Evolutionary conservation across 371 early-diverging fungal species (phyloP), one percentile per base, ranked within the genome.

Genomic region (Phascolomyces articulosus): DNA sequence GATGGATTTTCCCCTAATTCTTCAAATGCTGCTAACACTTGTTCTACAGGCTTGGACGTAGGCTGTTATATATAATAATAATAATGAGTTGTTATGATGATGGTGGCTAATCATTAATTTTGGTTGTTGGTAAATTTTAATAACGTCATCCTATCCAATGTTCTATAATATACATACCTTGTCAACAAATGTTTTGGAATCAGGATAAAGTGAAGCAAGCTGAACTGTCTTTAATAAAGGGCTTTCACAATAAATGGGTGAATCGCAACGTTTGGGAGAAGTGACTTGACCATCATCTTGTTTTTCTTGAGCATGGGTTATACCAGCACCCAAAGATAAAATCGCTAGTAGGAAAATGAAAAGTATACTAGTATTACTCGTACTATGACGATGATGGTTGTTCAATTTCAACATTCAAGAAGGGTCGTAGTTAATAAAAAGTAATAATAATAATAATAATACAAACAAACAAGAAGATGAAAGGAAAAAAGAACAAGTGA

Each of bases 121-220:
- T 55, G 26, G 18, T 15, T 41, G 34, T 34, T 31, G 6, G 34
- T 34, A n/a, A n/a, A n/a, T n/a, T n/a, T n/a, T n/a, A n/a, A n/a
- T n/a, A n/a, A n/a, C n/a, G n/a, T n/a, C n/a, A n/a, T 34, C 34
- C 34, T 34, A 9, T 34, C 6, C 11, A 34, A 34, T 34, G 34
- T 34, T 26, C 3, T 44, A 44, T 13, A 4, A 44, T 16, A 44
- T 44, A 16, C 7, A 10, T 62, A 84, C 85, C 80, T 72, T 85
- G 62, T 87, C 87, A 15, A 87, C 87, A 78, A 89, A 87, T 9
- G 87, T 87, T 71, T 93, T 93, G 40, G 91, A 91, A 66, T 93
- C 94, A 1, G 72, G 54, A 69, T 77, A 91, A 2, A 91, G 55
- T 18, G 64, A 57, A 11, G 88, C 83, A 60, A 87, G 64, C 60